A percentile compares a stretch with the other conserved stretches of the same genome.
These are phyloP conservation scores for Samsoniella hepiali DNA, from an alignment of 2,329 filamentous ascomycete species.

Conservation along the genomic window DNA sequence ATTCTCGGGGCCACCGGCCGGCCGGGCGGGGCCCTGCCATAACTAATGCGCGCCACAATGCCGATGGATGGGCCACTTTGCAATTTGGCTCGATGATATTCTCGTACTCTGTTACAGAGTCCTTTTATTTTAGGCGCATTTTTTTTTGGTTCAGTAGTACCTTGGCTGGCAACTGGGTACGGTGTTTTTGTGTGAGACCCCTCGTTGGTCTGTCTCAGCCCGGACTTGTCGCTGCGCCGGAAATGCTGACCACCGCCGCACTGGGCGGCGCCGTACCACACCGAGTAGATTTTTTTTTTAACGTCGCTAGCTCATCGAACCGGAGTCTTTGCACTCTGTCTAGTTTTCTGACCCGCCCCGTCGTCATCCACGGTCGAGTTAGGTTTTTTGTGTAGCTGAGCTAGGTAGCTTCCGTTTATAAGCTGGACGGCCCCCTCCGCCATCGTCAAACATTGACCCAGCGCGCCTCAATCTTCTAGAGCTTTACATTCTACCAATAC, in stretches of 20 bases:
- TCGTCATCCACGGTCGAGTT: background rate
- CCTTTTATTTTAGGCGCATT: background rate
- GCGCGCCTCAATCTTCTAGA: background rate
- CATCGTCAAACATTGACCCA: background rate
- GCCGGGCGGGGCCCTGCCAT: background rate
- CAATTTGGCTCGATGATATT: background rate
- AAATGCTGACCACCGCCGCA: background rate
- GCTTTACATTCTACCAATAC: background rate
- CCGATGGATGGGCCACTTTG: background rate
- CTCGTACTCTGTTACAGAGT: background rate
- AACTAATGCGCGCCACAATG: background rate
- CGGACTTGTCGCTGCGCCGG: slow-evolving; percentile 1
- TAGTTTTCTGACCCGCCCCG: background rate
- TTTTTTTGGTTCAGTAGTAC: too few relatives aligned
- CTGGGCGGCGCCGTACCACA: background rate
- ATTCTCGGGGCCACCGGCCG: background rate
- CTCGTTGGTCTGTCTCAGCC: background rate
- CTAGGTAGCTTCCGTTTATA: background rate
- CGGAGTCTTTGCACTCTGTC: background rate
- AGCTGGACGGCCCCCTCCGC: background rate
- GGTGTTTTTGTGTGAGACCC: background rate
- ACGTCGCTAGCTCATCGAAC: background rate
- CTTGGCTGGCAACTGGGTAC: background rate
- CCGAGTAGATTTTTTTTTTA: background rate
- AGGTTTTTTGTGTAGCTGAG: background rate